Percentiles rank a stretch among this genome's conserved stretches.
These are phyloP conservation scores for Paracorniculantispora psalliotae DNA, from an alignment of 2,329 filamentous ascomycete genomes.

Conservation along the genomic window DNA sequence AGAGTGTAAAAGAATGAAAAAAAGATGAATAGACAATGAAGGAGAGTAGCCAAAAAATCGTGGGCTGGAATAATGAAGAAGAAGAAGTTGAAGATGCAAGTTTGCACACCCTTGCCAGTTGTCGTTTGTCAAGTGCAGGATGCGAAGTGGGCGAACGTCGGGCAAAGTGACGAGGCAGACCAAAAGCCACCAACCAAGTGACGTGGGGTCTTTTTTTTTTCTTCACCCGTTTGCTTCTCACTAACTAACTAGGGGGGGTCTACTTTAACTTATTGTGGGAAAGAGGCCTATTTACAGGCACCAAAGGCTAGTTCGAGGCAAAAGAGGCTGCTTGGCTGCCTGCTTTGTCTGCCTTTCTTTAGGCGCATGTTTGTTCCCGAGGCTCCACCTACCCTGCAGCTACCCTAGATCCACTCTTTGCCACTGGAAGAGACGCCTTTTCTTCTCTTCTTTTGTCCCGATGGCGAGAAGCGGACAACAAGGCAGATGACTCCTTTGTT, in stretches of 20 bases:
- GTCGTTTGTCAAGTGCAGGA: not conserved
- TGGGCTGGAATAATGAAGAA: not conserved
- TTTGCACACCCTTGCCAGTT: not conserved
- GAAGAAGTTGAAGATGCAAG: conserved; percentile 1
- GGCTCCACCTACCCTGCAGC: not conserved
- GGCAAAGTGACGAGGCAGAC: not conserved
- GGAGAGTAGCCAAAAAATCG: conserved; percentile 8
- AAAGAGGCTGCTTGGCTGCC: not conserved
- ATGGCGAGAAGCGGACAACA: no score
- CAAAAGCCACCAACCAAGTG: not conserved
- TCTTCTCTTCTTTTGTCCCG: not conserved
- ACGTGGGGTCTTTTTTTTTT: not conserved
- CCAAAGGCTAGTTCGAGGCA: no score
- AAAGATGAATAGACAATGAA: not conserved
- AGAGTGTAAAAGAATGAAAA: conserved; percentile 11
- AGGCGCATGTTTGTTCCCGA: not conserved
- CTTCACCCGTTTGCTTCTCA: not conserved
- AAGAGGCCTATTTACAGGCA: no score
- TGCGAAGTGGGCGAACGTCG: not conserved
- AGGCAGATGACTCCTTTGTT: not conserved
- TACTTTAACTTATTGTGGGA: no score
- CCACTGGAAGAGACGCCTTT: not conserved
- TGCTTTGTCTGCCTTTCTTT: not conserved
- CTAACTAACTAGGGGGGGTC: no score
- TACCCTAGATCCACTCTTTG: not conserved